phyloP scores from a whole-genome alignment of 768 basidiomycete species.

The Suillus alpinus region DNA sequence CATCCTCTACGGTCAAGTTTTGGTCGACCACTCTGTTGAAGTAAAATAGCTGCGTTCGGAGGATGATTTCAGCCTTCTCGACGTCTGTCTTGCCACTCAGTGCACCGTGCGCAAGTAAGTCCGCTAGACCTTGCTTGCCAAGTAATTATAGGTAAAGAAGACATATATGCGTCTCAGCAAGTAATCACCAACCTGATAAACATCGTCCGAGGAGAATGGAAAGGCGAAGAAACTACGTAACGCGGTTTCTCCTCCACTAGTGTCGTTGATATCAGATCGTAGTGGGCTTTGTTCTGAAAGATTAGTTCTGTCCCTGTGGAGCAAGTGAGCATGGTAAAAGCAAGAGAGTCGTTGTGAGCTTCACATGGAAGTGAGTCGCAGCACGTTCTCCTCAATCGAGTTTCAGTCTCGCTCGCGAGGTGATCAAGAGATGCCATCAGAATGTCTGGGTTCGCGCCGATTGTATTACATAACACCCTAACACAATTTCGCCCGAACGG shows the following conservation, averaged over 20 bases:
- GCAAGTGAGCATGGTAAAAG: not conserved
- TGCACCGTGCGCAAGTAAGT: slow-evolving; percentile 46
- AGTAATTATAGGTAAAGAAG: slow-evolving; percentile 11
- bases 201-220: slow-evolving; percentile 55
- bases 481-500: not conserved
- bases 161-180: not conserved
- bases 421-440: no score
- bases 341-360: not conserved
- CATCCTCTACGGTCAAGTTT: slow-evolving; percentile 28
- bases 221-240: slow-evolving; percentile 36
- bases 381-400: not conserved
- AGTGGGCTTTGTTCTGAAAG: not conserved
- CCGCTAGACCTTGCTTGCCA: slow-evolving; percentile 63
- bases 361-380: not conserved
- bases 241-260: not conserved
- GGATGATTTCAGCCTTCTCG: slow-evolving; percentile 45
- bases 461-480: slow-evolving; percentile 4
- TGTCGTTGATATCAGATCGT: not conserved
- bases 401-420: not conserved
- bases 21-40: slow-evolving; percentile 53
- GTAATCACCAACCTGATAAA: slow-evolving; percentile 52
- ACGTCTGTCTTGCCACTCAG: slow-evolving; percentile 34
- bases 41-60: slow-evolving; percentile 64
- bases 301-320: not conserved
- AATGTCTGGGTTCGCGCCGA: no score